A percentile compares a stretch with the other conserved stretches of the same genome.
Conservation (phyloP, 2,329 filamentous ascomycete species). For the Calonectria pauciramosa region DNA sequence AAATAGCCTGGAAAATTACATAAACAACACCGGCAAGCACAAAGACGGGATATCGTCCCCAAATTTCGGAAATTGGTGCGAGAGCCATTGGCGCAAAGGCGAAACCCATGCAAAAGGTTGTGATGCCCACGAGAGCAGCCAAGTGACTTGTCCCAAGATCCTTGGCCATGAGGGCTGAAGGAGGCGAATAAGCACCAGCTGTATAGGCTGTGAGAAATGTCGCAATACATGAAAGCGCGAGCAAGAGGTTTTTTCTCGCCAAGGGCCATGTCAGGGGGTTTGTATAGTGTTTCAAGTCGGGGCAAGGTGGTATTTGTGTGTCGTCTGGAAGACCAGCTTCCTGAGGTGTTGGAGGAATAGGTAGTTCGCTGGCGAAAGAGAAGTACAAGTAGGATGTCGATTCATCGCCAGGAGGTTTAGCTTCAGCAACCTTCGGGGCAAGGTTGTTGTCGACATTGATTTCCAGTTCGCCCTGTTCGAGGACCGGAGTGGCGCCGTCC, state of each 20-base stretch:
- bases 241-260: slow-evolving; percentile 77
- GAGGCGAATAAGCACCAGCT: slow-evolving; percentile 84
- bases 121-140: slow-evolving; percentile 82
- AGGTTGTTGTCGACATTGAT: slow-evolving; percentile 29
- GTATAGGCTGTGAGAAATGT: slow-evolving; percentile 85
- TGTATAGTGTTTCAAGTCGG: slow-evolving; percentile 75
- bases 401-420: slow-evolving; percentile 29
- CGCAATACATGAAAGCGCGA: slow-evolving; percentile 81
- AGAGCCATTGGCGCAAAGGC: slow-evolving; percentile 88
- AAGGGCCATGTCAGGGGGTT: slow-evolving; percentile 82
- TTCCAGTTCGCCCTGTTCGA: slow-evolving; percentile 35
- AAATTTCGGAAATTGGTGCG: slow-evolving; percentile 89
- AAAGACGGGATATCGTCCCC: slow-evolving; percentile 88
- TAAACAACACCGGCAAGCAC: slow-evolving; percentile 80
- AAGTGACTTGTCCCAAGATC: slow-evolving; percentile 76
- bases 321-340: slow-evolving; percentile 32
- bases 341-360: slow-evolving; percentile 42
- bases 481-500: slow-evolving; percentile 13
- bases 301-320: slow-evolving; percentile 66
- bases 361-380: slow-evolving; percentile 55
- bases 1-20: slow-evolving; percentile 78
- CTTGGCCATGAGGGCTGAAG: slow-evolving; percentile 72
- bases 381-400: slow-evolving; percentile 58
- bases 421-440: slow-evolving; percentile 23
- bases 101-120: slow-evolving; percentile 86